These are phyloP conservation scores for Fusarium scirpi DNA, from an alignment of 2,329 filamentous ascomycete species.

Conservation along the genomic window DNA sequence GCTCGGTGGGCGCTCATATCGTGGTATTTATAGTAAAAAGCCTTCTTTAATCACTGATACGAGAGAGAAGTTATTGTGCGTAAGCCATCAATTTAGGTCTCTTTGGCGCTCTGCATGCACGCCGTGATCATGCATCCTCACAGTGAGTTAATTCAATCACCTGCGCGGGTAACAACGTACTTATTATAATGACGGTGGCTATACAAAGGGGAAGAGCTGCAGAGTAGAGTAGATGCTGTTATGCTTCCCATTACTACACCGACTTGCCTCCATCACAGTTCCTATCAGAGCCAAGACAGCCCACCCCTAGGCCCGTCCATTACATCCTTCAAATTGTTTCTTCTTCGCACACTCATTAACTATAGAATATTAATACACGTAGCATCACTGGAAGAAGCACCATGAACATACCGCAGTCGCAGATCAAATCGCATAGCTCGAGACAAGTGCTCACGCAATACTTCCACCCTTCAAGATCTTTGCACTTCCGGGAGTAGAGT, in stretches of 20 bases:
- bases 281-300: too few species aligned
- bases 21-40: background rate
- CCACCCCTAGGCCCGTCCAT: background rate
- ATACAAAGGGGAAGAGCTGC: too few species aligned
- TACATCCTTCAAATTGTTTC: background rate
- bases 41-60: accelerated
- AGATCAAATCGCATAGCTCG: background rate
- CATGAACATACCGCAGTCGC: background rate
- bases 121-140: background rate
- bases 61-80: background rate
- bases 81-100: background rate
- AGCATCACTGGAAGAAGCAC: accelerated
- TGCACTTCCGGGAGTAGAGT: background rate
- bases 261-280: background rate
- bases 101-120: background rate
- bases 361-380: background rate
- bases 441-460: background rate
- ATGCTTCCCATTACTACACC: background rate
- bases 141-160: background rate
- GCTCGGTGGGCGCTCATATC: background rate
- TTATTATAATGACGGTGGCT: too few species aligned
- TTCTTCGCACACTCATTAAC: background rate
- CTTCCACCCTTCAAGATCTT: background rate
- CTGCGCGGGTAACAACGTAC: too few species aligned
- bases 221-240: background rate